phyloP scores from a whole-genome alignment of 2,329 filamentous ascomycete genomes.

The Bipolaris sorokiniana region DNA sequence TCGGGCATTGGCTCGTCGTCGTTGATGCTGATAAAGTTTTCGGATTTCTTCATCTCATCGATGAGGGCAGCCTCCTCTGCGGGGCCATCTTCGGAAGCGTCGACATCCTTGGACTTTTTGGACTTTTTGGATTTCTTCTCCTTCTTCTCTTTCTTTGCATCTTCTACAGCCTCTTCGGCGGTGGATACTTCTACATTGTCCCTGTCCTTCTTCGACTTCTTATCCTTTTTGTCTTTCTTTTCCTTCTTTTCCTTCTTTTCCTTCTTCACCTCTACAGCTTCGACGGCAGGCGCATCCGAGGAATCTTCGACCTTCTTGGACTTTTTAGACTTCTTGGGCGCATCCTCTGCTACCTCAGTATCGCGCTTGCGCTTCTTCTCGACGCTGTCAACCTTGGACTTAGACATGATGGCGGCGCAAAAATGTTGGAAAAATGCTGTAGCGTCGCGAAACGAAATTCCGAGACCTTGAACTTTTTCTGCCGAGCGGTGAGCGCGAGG shows the following conservation, averaged over 20 bases:
- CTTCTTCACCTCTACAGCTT: slow-evolving; percentile 27
- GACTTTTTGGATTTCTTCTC: slow-evolving; percentile 34
- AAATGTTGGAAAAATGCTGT: slow-evolving; percentile 17
- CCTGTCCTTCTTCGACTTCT: slow-evolving; percentile 33
- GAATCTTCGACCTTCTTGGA: slow-evolving; percentile 32
- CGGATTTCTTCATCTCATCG: slow-evolving; percentile 18
- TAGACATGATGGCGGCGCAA: slow-evolving; percentile 22
- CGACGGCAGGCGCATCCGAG: slow-evolving; percentile 17
- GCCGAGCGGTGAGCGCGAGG: slow-evolving; percentile 27
- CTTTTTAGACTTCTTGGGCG: slow-evolving; percentile 42
- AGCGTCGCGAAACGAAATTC: slow-evolving; percentile 19
- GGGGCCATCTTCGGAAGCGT: slow-evolving; percentile 10
- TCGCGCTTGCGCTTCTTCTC: slow-evolving; percentile 47
- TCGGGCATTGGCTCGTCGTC: slow-evolving; percentile 31
- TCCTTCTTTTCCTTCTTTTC: slow-evolving; percentile 26
- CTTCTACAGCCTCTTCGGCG: slow-evolving; percentile 14
- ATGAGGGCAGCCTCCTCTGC: slow-evolving; percentile 22
- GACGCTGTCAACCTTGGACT: slow-evolving; percentile 31
- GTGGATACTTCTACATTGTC: slow-evolving; percentile 10
- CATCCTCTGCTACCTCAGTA: slow-evolving; percentile 32
- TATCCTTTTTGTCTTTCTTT: slow-evolving; percentile 30
- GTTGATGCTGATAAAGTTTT: slow-evolving; percentile 25
- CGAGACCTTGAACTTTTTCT: slow-evolving; percentile 34
- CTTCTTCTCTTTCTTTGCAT: slow-evolving; percentile 22
- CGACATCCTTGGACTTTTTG: slow-evolving; percentile 30